A percentile compares a stretch with the other conserved stretches of the same genome.
phyloP scores from a whole-genome alignment of 1,139 yeast species.

The Suhomyces anneliseae region DNA sequence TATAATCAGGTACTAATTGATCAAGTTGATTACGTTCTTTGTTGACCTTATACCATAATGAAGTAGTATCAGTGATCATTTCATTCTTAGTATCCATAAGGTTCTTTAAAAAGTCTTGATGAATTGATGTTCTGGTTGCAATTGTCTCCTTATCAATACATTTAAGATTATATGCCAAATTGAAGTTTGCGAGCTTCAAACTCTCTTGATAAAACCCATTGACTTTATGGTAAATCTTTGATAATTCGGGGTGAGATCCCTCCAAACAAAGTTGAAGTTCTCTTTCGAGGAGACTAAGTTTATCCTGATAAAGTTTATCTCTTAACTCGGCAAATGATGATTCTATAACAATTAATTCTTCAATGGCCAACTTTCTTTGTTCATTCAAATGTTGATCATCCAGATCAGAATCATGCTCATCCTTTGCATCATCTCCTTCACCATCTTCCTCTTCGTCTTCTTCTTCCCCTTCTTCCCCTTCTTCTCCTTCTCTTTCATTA shows the following conservation, averaged over 20 bases:
- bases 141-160: slow-evolving; percentile 80
- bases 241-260: slow-evolving; percentile 86
- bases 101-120: slow-evolving; percentile 77
- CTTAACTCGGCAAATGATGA: slow-evolving; percentile 81
- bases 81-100: slow-evolving; percentile 66
- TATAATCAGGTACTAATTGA: slow-evolving; percentile 53
- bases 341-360: slow-evolving; percentile 74
- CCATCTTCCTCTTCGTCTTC: slow-evolving; percentile 20
- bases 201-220: slow-evolving; percentile 70
- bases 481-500: slow-evolving; percentile 8
- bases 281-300: slow-evolving; percentile 69
- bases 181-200: slow-evolving; percentile 63
- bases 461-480: slow-evolving; percentile 8
- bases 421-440: slow-evolving; percentile 18
- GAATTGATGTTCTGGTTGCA: slow-evolving; percentile 77
- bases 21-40: slow-evolving; percentile 87
- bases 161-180: slow-evolving; percentile 68
- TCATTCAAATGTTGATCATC: slow-evolving; percentile 45
- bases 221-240: slow-evolving; percentile 67
- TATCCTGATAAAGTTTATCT: slow-evolving; percentile 74
- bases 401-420: slow-evolving; percentile 11
- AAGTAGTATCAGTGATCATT: slow-evolving; percentile 73
- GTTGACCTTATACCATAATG: slow-evolving; percentile 89
- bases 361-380: slow-evolving; percentile 62
- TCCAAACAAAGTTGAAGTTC: slow-evolving; percentile 85